Base-by-base conservation (phyloP, 495 filamentous ascomycete genomes). In the Acidiella bohemica region DNA sequence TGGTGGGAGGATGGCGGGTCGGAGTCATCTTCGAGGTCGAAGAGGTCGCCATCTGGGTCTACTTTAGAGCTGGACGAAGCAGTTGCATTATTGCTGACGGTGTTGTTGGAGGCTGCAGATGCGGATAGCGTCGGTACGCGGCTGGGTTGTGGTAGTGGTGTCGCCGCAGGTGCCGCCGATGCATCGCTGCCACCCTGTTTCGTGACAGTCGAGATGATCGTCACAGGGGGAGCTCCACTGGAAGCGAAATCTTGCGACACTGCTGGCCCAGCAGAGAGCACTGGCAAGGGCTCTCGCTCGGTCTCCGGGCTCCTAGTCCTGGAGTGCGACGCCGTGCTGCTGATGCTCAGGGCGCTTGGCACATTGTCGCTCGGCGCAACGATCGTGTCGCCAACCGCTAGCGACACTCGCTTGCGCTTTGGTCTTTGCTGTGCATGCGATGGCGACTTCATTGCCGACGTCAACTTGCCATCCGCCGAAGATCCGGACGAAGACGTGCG, bases 11-110 rank as follows among this genome's bases (percentile, higher is more conserved):
- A n/a, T 16, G 27, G 13, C 3, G 25, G 2, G 18, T 33, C 30
- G 12, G 30, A 14, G 18, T 45, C 42, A n/a, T 41, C 41, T 17
- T 50, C 47, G 36, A 51, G 38, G 29, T 51, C 47, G 30, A 51
- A 51, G 7, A 51, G 42, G 35, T 51, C 47, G 22, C 47, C 47
- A 21, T 51, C 47, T 9, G 47, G 42, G 27, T 51, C 47, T 10
- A 51, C 33, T n/a, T 20, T 39, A 12, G 23, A 35, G 13, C 32
- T 14, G 10, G 32, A 17, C 3, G 32, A 4, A 9, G 32, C 5
- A 4, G 14, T 14, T 18, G 32, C 3, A 20, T 3, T 34, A 10
- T 5, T 14, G 18, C 25, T 7, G 25, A 28, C 25, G 25, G 8
- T 28, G 25, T n/a, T 7, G 8, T 28, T 28, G 25, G 25, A 28